A percentile compares a stretch with the other conserved stretches of the same genome.
Conservation (phyloP, 805 yeast genomes). For the Saccharomycopsis lassenensis region DNA sequence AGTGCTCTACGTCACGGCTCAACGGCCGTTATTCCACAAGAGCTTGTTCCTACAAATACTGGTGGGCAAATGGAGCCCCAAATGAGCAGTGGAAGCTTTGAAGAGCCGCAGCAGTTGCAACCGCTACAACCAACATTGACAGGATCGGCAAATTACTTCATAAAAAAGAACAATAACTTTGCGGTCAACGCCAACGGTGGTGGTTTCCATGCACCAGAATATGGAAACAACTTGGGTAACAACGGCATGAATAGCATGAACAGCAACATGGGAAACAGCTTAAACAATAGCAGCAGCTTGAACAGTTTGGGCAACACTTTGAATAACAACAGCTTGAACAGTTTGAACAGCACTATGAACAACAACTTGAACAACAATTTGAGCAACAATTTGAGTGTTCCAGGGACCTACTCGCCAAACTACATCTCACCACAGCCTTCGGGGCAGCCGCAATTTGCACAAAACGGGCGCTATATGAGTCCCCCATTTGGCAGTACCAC, state of each 20-base stretch:
- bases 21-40: slow-evolving; percentile 40
- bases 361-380: slow-evolving; percentile 16
- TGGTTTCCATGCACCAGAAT: not conserved
- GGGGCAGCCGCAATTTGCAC: slow-evolving; percentile 1
- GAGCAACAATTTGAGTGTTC: slow-evolving; percentile 16
- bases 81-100: slow-evolving; percentile 25
- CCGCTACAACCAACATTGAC: slow-evolving; percentile 31
- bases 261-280: slow-evolving; percentile 16
- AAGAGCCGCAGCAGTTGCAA: slow-evolving; percentile 26
- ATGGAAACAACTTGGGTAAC: not conserved
- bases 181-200: no score
- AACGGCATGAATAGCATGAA: slow-evolving; percentile 10
- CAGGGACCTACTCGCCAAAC: slow-evolving; percentile 19
- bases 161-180: slow-evolving; percentile 20
- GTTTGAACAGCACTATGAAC: slow-evolving; percentile 18
- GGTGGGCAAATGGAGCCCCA: slow-evolving; percentile 15
- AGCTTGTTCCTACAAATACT: slow-evolving; percentile 14
- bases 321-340: slow-evolving; percentile 5
- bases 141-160: slow-evolving; percentile 29
- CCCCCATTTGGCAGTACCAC: slow-evolving; percentile 1
- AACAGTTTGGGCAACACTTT: not conserved
- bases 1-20: slow-evolving; percentile 65
- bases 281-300: slow-evolving; percentile 8
- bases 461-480: not conserved
- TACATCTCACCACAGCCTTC: slow-evolving; percentile 13